Conservation (phyloP, 495 filamentous ascomycete species). For the Xylaria nigripes region DNA sequence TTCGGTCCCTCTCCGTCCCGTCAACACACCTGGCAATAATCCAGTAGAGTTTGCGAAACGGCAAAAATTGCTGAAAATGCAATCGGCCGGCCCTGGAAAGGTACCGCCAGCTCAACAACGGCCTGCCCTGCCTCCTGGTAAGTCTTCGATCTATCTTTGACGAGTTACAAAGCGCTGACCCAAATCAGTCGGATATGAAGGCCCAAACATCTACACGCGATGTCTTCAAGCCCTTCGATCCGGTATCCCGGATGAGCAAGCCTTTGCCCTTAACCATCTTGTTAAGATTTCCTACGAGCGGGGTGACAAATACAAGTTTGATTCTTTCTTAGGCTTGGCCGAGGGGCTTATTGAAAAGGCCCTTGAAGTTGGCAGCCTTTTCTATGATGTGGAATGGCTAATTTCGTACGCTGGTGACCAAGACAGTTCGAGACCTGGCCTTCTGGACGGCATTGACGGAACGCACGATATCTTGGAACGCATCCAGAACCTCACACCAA, state of each 20-base stretch:
- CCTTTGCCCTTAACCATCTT: conserved; percentile 82
- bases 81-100: conserved; percentile 16
- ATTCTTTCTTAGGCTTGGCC: conserved; percentile 79
- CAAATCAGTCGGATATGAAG: conserved; percentile 50
- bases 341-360: conserved; percentile 82
- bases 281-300: conserved; percentile 92
- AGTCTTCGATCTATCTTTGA: conserved; percentile 11
- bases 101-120: conserved; percentile 16
- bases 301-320: conserved; percentile 92
- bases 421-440: conserved; percentile 40
- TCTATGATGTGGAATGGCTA: conserved; percentile 75
- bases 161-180: conserved; percentile 6
- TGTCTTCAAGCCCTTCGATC: conserved; percentile 74
- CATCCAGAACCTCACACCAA: conserved; percentile 46
- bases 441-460: conserved; percentile 68
- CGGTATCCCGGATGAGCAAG: conserved; percentile 69
- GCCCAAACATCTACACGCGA: conserved; percentile 82
- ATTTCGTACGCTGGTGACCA: conserved; percentile 57
- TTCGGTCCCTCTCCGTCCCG: conserved; percentile 56
- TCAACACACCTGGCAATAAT: conserved; percentile 62
- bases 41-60: conserved; percentile 50
- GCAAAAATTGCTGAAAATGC: conserved; percentile 28
- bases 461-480: conserved; percentile 66
- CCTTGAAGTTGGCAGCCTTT: conserved; percentile 62
- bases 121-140: conserved; percentile 22